phyloP scores from a whole-genome alignment of 2,329 filamentous ascomycete species.

The Colletotrichum trifolii region DNA sequence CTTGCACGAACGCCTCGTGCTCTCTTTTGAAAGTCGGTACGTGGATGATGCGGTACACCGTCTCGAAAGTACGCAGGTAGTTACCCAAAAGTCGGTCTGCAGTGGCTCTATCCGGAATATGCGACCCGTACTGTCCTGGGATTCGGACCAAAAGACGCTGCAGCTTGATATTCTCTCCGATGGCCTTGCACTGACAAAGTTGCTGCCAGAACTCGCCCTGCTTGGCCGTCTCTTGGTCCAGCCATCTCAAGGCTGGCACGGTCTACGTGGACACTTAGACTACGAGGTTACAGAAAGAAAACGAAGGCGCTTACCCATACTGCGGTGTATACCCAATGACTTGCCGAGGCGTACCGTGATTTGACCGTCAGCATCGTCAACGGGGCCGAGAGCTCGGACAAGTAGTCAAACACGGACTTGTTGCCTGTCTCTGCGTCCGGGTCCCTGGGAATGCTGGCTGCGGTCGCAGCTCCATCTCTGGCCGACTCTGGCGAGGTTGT shows the following conservation, averaged over 20 bases:
- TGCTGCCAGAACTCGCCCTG: slow-evolving; percentile 45
- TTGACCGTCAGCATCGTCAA: slow-evolving; percentile 23
- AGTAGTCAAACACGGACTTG: neutral
- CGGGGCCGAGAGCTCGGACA: neutral
- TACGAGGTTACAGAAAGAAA: neutral
- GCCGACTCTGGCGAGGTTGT: neutral
- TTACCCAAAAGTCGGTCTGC: slow-evolving; percentile 48
- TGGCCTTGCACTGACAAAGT: slow-evolving; percentile 52
- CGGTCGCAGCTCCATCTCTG: neutral
- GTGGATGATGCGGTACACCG: slow-evolving; percentile 54
- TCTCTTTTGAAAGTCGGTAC: slow-evolving; percentile 52
- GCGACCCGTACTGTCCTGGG: slow-evolving; percentile 50
- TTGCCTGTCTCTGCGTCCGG: neutral
- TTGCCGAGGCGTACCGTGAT: neutral
- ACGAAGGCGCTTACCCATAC: slow-evolving; percentile 36
- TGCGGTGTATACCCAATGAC: slow-evolving; percentile 12
- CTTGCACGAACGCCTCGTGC: slow-evolving; percentile 41
- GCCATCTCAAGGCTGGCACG: slow-evolving; percentile 55
- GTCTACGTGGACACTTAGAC: slow-evolving; percentile 46
- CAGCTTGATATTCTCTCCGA: slow-evolving; percentile 54
- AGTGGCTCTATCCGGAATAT: slow-evolving; percentile 50
- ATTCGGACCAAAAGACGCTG: slow-evolving; percentile 47
- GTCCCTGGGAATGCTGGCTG: too few species aligned
- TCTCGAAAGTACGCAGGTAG: slow-evolving; percentile 56
- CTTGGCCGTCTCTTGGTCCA: slow-evolving; percentile 41